Conservation (phyloP, 345 rosid species). For the Psidium guajava region DNA sequence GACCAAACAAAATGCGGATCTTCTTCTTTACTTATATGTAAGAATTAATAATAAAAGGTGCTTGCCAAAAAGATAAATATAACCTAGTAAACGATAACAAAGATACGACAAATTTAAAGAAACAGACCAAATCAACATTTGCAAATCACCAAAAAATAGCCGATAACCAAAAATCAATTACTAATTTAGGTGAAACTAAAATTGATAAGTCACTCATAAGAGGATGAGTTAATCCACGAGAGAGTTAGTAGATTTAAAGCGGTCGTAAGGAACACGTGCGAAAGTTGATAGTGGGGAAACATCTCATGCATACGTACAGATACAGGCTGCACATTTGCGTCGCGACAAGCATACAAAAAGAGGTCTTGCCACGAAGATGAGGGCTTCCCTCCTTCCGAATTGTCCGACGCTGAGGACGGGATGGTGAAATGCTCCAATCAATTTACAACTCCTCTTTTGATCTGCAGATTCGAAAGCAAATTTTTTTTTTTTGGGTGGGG, state of each 20-base stretch:
- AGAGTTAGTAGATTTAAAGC: background rate
- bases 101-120: background rate
- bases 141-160: background rate
- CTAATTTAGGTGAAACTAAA: background rate
- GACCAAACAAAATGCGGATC: no score
- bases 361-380: background rate
- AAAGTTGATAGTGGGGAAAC: background rate
- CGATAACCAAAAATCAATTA: background rate
- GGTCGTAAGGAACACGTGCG: background rate
- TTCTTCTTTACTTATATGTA: background rate
- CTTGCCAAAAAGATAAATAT: background rate
- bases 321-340: background rate
- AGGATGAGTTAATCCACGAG: background rate
- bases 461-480: background rate
- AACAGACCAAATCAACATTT: background rate
- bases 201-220: background rate
- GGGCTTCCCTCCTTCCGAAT: background rate
- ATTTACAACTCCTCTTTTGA: background rate
- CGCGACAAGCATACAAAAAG: background rate
- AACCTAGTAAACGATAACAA: background rate
- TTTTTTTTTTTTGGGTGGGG: no score
- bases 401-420: background rate
- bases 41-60: background rate
- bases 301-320: background rate
- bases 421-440: background rate